These are phyloP conservation scores for Auriscalpium vulgare DNA, from an alignment of 768 basidiomycete species.

Conservation along the genomic window DNA sequence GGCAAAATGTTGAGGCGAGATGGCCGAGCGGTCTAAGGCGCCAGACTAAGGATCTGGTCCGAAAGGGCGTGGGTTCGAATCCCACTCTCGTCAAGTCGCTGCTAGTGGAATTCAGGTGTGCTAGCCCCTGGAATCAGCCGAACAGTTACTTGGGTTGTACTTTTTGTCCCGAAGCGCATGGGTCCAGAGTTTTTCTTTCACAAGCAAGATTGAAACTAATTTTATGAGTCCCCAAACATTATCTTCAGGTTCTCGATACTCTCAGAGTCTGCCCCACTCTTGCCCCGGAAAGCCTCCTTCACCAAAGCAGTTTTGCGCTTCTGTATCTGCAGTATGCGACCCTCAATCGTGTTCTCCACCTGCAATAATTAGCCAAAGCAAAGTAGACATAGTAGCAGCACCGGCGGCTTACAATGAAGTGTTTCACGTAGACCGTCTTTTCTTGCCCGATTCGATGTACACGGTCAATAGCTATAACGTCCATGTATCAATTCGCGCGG, in stretches of 20 bases:
- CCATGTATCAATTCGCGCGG: not conserved
- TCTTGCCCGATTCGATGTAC: constrained; percentile 84
- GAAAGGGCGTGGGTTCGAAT: constrained; percentile 47
- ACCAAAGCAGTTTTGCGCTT: constrained; percentile 82
- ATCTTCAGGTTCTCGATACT: constrained; percentile 77
- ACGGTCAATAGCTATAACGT: constrained; percentile 62
- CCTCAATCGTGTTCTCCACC: constrained; percentile 72
- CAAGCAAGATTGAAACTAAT: too few species aligned
- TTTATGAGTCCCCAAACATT: too few species aligned
- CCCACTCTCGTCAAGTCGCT: constrained; percentile 32
- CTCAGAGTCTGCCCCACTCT: constrained; percentile 47
- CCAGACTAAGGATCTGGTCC: constrained; percentile 65
- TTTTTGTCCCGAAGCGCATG: too few species aligned
- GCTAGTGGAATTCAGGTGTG: too few species aligned
- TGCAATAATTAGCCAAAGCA: constrained; percentile 19
- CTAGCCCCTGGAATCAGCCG: too few species aligned
- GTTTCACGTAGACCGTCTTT: constrained; percentile 74
- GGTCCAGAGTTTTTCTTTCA: too few species aligned
- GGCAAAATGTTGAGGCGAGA: too few species aligned
- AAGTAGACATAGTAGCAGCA: not conserved
- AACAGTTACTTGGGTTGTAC: too few species aligned
- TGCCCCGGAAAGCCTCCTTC: constrained; percentile 73
- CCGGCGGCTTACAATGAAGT: constrained; percentile 57
- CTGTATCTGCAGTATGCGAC: constrained; percentile 74
- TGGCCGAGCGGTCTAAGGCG: constrained; percentile 90